A percentile compares a stretch with the other conserved stretches of the same genome.
phyloP scores from a whole-genome alignment of 768 basidiomycete species.

The Collybia mongolica region DNA sequence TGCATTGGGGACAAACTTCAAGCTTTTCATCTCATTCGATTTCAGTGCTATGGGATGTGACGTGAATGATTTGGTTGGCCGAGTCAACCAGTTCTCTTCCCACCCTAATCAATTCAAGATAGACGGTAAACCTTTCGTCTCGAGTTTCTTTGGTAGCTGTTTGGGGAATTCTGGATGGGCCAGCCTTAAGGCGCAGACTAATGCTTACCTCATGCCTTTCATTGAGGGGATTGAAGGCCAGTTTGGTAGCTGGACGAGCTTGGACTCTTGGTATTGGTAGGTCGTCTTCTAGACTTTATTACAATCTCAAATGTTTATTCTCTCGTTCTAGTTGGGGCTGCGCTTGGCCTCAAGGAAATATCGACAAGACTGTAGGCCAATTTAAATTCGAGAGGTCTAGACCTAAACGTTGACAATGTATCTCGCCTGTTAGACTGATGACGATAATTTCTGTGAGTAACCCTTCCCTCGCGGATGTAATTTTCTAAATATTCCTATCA shows the following conservation, averaged over 20 bases:
- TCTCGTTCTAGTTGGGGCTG: slow-evolving; percentile 48
- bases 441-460: slow-evolving; percentile 47
- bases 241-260: slow-evolving; percentile 42
- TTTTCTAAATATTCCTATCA: neutral
- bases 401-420: neutral
- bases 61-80: slow-evolving; percentile 37
- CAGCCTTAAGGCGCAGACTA: slow-evolving; percentile 43
- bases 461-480: neutral
- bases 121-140: slow-evolving; percentile 53
- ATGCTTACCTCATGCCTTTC: slow-evolving; percentile 51
- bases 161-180: slow-evolving; percentile 53
- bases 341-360: slow-evolving; percentile 56
- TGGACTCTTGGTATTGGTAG: slow-evolving; percentile 52
- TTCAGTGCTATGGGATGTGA: slow-evolving; percentile 50
- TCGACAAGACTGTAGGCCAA: slow-evolving; percentile 36
- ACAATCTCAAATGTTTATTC: neutral
- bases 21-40: slow-evolving; percentile 60
- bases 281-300: slow-evolving; percentile 9
- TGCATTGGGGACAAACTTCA: slow-evolving; percentile 38
- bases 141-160: slow-evolving; percentile 60
- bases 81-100: slow-evolving; percentile 42
- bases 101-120: slow-evolving; percentile 58
- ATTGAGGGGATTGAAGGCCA: slow-evolving; percentile 51
- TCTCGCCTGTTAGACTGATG: slow-evolving; percentile 30
- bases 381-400: neutral